Percentiles rank a stretch among this genome's conserved stretches.
Conservation (phyloP, 345 rosid species). For the Gossypium ekmanianum region DNA sequence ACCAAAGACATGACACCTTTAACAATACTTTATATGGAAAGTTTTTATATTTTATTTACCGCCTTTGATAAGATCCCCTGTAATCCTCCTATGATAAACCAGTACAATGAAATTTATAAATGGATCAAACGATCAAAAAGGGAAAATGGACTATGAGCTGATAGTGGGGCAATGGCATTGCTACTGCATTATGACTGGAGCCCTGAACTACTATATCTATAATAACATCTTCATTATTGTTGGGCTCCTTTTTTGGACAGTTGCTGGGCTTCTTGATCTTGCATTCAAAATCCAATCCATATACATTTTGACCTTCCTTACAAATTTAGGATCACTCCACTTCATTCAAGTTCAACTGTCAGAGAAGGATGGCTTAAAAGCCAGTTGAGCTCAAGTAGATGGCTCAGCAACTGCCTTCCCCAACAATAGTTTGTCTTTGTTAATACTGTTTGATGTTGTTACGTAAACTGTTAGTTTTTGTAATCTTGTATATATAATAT, state of each 20-base stretch:
- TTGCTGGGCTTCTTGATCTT: too few species aligned
- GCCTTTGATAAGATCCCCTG: neutral
- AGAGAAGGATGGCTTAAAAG: too few species aligned
- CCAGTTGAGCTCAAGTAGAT: too few species aligned
- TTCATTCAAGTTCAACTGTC: too few species aligned
- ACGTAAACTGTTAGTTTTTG: too few species aligned
- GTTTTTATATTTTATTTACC: neutral
- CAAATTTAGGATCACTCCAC: neutral
- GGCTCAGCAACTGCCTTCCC: too few species aligned
- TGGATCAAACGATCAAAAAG: too few species aligned
- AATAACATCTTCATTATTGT: neutral
- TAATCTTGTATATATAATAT: too few species aligned
- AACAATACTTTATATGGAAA: conserved; percentile 1
- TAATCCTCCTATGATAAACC: too few species aligned
- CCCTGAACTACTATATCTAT: neutral
- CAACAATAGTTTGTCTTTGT: too few species aligned
- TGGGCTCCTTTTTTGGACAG: neutral
- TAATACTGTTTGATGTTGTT: too few species aligned
- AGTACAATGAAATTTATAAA: too few species aligned
- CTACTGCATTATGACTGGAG: neutral
- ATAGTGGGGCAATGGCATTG: neutral
- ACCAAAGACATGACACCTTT: neutral
- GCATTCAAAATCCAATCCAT: neutral
- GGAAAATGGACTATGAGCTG: neutral
- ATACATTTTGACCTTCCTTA: neutral